Percentiles rank a stretch among this genome's conserved stretches.
Conservation (phyloP, 306 rosid genomes). For the Vigna hirtella region DNA sequence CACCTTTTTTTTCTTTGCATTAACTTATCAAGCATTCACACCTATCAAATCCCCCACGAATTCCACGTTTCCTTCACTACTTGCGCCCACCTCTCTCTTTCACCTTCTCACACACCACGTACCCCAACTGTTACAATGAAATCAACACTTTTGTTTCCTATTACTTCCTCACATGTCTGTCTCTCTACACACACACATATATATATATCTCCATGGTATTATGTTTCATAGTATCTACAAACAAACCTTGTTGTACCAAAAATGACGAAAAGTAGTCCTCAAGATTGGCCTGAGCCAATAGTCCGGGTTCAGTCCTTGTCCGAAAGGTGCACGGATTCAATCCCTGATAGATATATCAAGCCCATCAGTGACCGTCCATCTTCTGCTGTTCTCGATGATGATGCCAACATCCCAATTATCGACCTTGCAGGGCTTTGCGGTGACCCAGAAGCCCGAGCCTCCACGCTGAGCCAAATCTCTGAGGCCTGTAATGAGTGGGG, state of each 20-base stretch:
- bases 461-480: conserved; percentile 47
- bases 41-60: conserved; percentile 23
- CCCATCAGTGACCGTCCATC: conserved; percentile 62
- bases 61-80: conserved; percentile 46
- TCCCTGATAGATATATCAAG: conserved; percentile 79
- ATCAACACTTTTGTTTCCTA: conserved; percentile 1
- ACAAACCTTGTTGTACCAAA: not conserved
- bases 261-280: conserved; percentile 43
- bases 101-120: not conserved
- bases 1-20: not conserved
- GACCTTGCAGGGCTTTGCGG: conserved; percentile 55
- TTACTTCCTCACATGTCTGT: not conserved
- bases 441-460: not conserved
- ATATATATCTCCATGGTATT: not conserved
- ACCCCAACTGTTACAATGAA: conserved; percentile 4
- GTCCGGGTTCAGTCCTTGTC: conserved; percentile 85
- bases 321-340: conserved; percentile 46
- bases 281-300: conserved; percentile 91
- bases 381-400: not conserved
- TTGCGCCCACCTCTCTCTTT: conserved; percentile 3
- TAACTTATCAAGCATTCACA: conserved; percentile 11
- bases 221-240: not conserved
- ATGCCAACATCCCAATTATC: conserved; percentile 68
- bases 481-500: conserved; percentile 83
- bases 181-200: no score